These are phyloP conservation scores for Atalantia buxifolia DNA, from an alignment of 345 rosid genomes.

Conservation along the genomic window DNA sequence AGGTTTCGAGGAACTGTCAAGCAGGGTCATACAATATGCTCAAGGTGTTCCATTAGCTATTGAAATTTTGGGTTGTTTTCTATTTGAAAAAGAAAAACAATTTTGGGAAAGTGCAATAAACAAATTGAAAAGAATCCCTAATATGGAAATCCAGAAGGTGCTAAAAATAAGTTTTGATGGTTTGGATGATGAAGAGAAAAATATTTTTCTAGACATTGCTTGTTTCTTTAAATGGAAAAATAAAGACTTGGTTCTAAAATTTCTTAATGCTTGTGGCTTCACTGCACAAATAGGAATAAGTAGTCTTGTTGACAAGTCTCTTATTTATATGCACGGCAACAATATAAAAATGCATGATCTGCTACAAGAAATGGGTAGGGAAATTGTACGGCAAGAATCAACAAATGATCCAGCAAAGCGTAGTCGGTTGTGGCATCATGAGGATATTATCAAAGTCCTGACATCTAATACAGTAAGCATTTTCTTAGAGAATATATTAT, in stretches of 20 bases:
- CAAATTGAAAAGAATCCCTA: background rate
- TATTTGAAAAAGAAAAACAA: too few species aligned
- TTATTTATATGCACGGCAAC: background rate
- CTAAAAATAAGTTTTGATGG: slow-evolving; percentile 6
- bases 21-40: background rate
- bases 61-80: background rate
- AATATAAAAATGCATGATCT: slow-evolving; percentile 9
- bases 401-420: background rate
- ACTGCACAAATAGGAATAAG: background rate
- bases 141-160: background rate
- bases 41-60: slow-evolving; percentile 15
- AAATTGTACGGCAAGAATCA: slow-evolving; percentile 12
- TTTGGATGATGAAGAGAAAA: slow-evolving; percentile 1
- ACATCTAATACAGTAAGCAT: too few species aligned
- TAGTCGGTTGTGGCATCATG: slow-evolving; percentile 2
- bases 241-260: background rate
- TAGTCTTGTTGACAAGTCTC: slow-evolving; percentile 9
- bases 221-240: slow-evolving; percentile 10
- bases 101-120: background rate
- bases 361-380: slow-evolving; percentile 4
- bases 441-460: too few species aligned
- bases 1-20: background rate
- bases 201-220: slow-evolving; percentile 11
- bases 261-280: background rate
- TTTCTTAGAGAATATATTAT: too few species aligned